Evolutionary conservation across 83 land plant species (phyloP).

Genomic region (Diphasiastrum complanatum): DNA sequence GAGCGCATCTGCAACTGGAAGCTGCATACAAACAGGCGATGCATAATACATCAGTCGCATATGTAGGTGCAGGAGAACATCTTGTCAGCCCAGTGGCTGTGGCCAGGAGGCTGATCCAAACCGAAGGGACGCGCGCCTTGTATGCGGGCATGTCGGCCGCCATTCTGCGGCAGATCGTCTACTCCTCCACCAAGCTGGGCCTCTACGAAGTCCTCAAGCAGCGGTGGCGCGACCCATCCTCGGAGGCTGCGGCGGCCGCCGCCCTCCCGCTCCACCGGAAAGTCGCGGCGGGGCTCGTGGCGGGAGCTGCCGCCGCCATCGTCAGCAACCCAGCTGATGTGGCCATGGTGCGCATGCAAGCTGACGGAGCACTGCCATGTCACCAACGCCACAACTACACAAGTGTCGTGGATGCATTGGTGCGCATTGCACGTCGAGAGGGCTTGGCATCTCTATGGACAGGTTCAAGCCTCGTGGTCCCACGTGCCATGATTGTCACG

Average conservation of each 20-base stretch:
- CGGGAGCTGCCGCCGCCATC: conserved; percentile 5
- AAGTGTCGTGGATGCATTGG: conserved; percentile 6
- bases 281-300: not conserved
- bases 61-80: not conserved
- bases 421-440: not conserved
- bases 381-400: conserved; percentile 8
- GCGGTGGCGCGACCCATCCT: conserved; percentile 1
- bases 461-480: conserved; percentile 3
- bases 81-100: conserved; percentile 15
- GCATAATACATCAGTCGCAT: not conserved
- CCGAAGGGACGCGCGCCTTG: conserved; percentile 15
- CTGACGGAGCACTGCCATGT: conserved; percentile 7
- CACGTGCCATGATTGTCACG: conserved; percentile 9
- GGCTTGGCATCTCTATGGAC: not conserved
- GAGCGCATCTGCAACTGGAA: conserved; percentile 23
- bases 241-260: not conserved
- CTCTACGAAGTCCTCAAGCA: conserved; percentile 22
- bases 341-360: conserved; percentile 17
- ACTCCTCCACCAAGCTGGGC: conserved; percentile 22
- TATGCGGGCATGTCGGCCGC: conserved; percentile 22
- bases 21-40: not conserved
- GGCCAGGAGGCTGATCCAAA: conserved; percentile 10
- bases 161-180: conserved; percentile 18
- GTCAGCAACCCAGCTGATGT: conserved; percentile 18
- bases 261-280: not conserved